These are phyloP conservation scores for Auricularia cornea DNA, from an alignment of 768 basidiomycete species.

Conservation along the genomic window DNA sequence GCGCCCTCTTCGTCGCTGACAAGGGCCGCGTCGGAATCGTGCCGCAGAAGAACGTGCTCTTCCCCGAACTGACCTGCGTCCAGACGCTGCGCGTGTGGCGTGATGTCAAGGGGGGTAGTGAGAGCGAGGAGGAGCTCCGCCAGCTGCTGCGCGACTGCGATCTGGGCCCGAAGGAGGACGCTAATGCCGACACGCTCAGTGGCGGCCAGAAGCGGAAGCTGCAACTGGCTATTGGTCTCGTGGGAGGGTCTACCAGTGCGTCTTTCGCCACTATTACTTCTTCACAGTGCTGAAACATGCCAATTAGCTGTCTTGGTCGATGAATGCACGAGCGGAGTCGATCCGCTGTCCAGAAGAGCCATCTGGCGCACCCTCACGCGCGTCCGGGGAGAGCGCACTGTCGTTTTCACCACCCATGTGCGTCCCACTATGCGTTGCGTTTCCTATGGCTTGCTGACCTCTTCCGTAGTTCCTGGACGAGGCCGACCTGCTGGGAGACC, in stretches of 20 bases:
- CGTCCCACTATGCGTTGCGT: conserved; percentile 13
- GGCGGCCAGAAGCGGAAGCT: conserved; percentile 81
- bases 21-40: conserved; percentile 63
- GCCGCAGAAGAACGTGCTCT: conserved; percentile 77
- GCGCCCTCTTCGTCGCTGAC: conserved; percentile 35
- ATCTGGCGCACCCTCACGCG: conserved; percentile 69
- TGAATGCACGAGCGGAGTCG: conserved; percentile 59
- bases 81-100: conserved; percentile 68
- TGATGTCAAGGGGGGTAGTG: conserved; percentile 54
- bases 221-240: conserved; percentile 71
- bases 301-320: conserved; percentile 6
- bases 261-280: not conserved
- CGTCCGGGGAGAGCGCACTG: conserved; percentile 54
- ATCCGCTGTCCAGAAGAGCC: conserved; percentile 69
- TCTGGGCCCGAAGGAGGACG: conserved; percentile 56
- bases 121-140: conserved; percentile 46
- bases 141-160: conserved; percentile 67
- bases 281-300: conserved; percentile 4
- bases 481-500: conserved; percentile 68
- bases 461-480: conserved; percentile 58
- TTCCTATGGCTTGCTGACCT: conserved; percentile 2
- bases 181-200: conserved; percentile 56
- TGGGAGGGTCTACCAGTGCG: conserved; percentile 64
- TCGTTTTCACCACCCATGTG: conserved; percentile 76
- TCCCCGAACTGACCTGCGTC: conserved; percentile 64